Evolutionary conservation across 768 basidiomycete genomes (phyloP), one percentile per base, ranked within the genome.

Genomic region (Roridomyces roridus): DNA sequence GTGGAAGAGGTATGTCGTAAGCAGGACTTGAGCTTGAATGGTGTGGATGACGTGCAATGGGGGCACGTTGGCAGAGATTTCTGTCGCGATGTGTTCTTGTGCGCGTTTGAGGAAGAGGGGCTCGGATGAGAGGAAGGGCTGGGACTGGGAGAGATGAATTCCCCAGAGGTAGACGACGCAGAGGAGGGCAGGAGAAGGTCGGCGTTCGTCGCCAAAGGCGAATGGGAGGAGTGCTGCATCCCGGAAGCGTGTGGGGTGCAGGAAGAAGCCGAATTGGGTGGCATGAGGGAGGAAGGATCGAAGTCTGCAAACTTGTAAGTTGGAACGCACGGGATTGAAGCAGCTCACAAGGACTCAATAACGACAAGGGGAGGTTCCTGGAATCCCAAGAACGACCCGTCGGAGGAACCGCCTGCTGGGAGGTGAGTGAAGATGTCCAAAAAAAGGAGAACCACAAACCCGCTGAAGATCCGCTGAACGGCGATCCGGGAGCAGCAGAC

Each of bases 1-100:
- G 17, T 44, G 53, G 18, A 56, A 35, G 39, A 61, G 34, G 41
- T 56, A 61, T 6, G 45, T 42, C 3, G 44, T 17, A 10, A 62
- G 55, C n/a, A 62, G 50, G 20, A 62, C 50, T 23, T 62, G 55
- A 1, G 60, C 60, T 43, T 62, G 60, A 21, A 62, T 53, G 1
- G 50, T 62, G 20, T 62, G 54, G n/a, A 51, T 39, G 34, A 59
- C 12, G 23, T 49, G 51, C 28, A 25, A 7, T 0, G 51, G 57
- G 10, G 25, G 28, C 5, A 25, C 10, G 11, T 26, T 17, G 7
- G 20, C 8, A 7, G 48, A 55, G n/a, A 51, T 39, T 9, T 56
- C 54, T 4, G 36, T 41, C 2, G 54, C 20, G 10, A 60, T 20
- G 26, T 51, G 49, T 24, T 52, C 47, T 29, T 50, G 47, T 4